Base-by-base conservation (phyloP, 345 rosid species). In the Sisymbrium altissimum region DNA sequence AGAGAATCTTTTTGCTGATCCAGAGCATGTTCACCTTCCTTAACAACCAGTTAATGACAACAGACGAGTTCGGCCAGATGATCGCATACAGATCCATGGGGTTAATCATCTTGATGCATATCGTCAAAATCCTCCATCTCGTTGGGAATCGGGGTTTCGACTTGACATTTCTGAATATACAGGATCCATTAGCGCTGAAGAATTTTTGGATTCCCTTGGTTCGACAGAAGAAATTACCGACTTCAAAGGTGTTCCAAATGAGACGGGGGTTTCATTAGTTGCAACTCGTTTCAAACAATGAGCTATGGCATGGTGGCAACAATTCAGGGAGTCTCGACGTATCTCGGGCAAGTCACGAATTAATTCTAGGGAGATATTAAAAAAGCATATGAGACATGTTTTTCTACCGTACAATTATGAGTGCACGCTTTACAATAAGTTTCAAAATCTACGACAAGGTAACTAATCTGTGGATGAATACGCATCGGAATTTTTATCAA, bases 391-490 rank as follows among this genome's bases (percentile, higher is more conserved):
- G 43, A n/a, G 43, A 4, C 7, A 27, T 0, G 7, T 2, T 4
- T 57, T 57, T 3, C 43, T 57, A 0, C 63, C 43, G 2, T 57
- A 17, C 2, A 57, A 57, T 0, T 57, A 57, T 5, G 63, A 57
- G 3, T 0, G n/a, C 0, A 33, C 25, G 0, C 5, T 33, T 0
- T 57, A 57, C 6, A 57, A 18, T 0, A 35, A 33, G 4, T 7
- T 57, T 0, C 27, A 33, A 0, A 35, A 35, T 10, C 1, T 33
- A 0, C 1, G 7, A 0, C 14, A 56, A 32, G 40, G 40, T 0
- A 7, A 4, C 1, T 13, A 4, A 0, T n/a, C 39, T 3, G 40
- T 55, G 1, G 40, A 55, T 2, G 61, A 30, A 0, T 55, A 55
- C 1, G 21, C n/a, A 1, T 3, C 44, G 1, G 44, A 40, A 1